These are phyloP conservation scores for Boletus insuetus DNA, from an alignment of 768 basidiomycete species.

Conservation along the genomic window DNA sequence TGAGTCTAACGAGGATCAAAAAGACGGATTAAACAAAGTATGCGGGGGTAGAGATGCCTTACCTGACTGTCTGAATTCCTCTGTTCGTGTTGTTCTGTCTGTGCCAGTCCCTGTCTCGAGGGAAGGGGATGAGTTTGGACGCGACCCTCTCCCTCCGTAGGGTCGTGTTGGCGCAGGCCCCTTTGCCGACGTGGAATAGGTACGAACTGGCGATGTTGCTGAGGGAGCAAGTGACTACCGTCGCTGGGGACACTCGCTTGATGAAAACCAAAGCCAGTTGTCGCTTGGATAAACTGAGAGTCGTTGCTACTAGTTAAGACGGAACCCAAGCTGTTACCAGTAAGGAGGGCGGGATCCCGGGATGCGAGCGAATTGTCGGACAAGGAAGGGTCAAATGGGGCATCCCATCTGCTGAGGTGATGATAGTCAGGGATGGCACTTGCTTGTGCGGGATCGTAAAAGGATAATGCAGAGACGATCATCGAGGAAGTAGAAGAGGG, in stretches of 20 bases:
- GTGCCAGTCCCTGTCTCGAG: background rate
- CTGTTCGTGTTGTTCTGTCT: slow-evolving; percentile 2
- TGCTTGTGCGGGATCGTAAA: slow-evolving; percentile 49
- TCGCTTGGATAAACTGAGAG: background rate
- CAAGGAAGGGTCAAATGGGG: slow-evolving; percentile 15
- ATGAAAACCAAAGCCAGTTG: background rate
- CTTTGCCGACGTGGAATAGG: slow-evolving; percentile 11
- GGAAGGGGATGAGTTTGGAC: background rate
- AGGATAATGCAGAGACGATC: slow-evolving; percentile 54
- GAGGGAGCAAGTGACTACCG: background rate
- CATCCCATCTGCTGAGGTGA: slow-evolving; percentile 35
- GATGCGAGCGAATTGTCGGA: background rate
- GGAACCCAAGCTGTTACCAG: background rate
- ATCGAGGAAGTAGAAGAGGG: slow-evolving; percentile 29
- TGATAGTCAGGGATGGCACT: slow-evolving; percentile 39
- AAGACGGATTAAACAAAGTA: background rate
- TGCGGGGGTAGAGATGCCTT: background rate
- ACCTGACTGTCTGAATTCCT: slow-evolving; percentile 4
- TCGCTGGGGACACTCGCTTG: background rate
- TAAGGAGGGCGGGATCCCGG: background rate
- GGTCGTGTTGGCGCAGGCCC: background rate
- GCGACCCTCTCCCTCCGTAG: background rate
- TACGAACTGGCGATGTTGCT: slow-evolving; percentile 9
- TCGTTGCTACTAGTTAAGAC: background rate
- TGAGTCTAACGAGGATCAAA: background rate